Conservation (phyloP, 257 asterid genomes). For the Przewalskia tangutica region DNA sequence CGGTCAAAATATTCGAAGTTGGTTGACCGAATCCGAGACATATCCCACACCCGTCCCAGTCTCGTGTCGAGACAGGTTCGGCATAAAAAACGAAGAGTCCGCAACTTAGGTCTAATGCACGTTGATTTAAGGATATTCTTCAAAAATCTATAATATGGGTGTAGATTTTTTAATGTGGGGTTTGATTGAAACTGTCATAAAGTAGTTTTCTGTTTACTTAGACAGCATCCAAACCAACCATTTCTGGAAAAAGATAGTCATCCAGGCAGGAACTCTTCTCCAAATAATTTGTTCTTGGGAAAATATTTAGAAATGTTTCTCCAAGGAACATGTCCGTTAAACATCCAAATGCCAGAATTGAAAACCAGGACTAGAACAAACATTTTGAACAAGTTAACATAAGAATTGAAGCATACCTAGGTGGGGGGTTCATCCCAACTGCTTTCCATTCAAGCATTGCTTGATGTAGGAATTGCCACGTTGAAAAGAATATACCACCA, state of each 20-base stretch:
- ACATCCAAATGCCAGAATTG: neutral
- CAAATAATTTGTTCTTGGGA: neutral
- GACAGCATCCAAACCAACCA: neutral
- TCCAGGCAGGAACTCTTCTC: neutral
- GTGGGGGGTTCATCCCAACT: conserved; percentile 75
- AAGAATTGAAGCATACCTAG: conserved; percentile 45
- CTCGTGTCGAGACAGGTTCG: no score
- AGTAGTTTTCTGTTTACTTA: neutral
- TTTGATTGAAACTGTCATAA: neutral
- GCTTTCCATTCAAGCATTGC: conserved; percentile 88
- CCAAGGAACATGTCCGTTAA: neutral
- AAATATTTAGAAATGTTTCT: neutral
- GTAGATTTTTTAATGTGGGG: neutral
- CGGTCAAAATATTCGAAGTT: no score
- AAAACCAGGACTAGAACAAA: neutral
- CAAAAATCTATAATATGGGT: neutral
- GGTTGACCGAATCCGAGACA: no score
- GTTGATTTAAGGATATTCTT: neutral
- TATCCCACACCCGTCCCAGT: no score
- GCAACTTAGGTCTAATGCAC: neutral
- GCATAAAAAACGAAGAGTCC: no score
- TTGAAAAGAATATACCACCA: conserved; percentile 77
- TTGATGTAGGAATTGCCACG: conserved; percentile 69
- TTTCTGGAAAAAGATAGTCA: neutral
- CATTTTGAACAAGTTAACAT: neutral